Conservation (phyloP, 108 stramenopile species). For the Conticribra guillardii region DNA sequence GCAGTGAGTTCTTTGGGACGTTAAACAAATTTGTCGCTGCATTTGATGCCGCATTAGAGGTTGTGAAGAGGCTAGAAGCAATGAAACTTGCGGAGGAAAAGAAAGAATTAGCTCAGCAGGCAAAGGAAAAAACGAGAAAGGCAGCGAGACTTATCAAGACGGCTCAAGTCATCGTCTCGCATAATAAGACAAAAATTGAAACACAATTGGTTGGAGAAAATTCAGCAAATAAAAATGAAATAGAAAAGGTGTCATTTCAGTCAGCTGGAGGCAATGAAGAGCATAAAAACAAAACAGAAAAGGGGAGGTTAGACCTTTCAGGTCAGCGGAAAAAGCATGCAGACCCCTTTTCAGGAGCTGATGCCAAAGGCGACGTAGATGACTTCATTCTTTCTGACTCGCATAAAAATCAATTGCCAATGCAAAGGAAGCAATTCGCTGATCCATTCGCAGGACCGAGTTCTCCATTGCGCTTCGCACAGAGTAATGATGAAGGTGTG, state of each 20-base stretch:
- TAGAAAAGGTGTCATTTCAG: slow-evolving; percentile 1
- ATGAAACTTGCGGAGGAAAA: slow-evolving; percentile 47
- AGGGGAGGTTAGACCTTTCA: slow-evolving; percentile 35
- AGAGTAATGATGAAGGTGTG: background rate
- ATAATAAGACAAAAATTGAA: background rate
- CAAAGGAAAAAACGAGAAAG: slow-evolving; percentile 35
- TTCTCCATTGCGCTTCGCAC: background rate
- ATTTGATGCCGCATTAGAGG: slow-evolving; percentile 69
- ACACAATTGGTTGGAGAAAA: background rate
- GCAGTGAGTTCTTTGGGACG: slow-evolving; percentile 88
- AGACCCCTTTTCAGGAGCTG: slow-evolving; percentile 17
- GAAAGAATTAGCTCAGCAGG: slow-evolving; percentile 45
- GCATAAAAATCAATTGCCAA: background rate
- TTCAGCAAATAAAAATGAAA: slow-evolving; percentile 9
- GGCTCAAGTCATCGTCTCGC: background rate
- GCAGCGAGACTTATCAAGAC: no score
- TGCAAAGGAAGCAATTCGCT: slow-evolving; percentile 10
- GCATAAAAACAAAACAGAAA: background rate
- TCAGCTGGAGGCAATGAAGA: background rate
- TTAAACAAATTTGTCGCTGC: slow-evolving; percentile 71
- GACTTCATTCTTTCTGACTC: background rate
- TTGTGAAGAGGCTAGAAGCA: slow-evolving; percentile 70
- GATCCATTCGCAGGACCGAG: slow-evolving; percentile 13
- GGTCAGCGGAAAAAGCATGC: slow-evolving; percentile 36
- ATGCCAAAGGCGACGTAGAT: background rate